Conservation (phyloP, 331 rosid genomes). For the Prunus yedoensis region DNA sequence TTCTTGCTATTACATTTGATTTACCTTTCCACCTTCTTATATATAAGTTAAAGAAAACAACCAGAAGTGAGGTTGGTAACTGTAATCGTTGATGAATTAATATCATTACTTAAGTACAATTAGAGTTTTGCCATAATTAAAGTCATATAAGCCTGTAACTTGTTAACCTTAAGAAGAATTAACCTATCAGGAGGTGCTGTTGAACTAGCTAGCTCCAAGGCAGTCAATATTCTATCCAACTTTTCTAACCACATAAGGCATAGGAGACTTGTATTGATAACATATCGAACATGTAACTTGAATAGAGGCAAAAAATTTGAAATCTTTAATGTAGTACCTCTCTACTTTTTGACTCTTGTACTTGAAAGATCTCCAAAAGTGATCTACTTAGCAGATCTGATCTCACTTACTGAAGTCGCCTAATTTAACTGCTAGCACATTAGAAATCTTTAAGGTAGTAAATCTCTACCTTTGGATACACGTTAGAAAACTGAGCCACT, state of each 20-base stretch:
- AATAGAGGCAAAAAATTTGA: no score
- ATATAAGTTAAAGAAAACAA: constrained; percentile 1
- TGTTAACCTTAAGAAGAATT: background rate
- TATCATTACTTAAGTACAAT: background rate
- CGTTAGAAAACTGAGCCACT: background rate
- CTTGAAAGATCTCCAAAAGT: no score
- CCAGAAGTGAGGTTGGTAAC: background rate
- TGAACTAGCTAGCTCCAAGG: background rate
- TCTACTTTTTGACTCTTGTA: no score
- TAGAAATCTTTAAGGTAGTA: no score
- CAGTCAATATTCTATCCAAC: no score
- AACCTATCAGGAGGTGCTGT: background rate
- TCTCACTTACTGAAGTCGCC: no score
- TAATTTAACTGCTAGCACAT: no score
- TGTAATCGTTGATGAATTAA: background rate
- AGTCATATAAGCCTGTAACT: background rate
- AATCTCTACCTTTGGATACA: background rate
- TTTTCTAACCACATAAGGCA: no score
- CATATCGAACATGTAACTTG: no score
- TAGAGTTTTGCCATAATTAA: background rate
- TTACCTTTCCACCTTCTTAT: background rate
- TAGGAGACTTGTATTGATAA: no score
- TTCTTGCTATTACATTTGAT: constrained; percentile 7
- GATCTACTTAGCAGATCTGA: background rate
- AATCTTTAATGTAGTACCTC: no score